These are phyloP conservation scores for Immersiporthe knoxdaviesiana DNA, from an alignment of 2,329 filamentous ascomycete species.

Conservation along the genomic window DNA sequence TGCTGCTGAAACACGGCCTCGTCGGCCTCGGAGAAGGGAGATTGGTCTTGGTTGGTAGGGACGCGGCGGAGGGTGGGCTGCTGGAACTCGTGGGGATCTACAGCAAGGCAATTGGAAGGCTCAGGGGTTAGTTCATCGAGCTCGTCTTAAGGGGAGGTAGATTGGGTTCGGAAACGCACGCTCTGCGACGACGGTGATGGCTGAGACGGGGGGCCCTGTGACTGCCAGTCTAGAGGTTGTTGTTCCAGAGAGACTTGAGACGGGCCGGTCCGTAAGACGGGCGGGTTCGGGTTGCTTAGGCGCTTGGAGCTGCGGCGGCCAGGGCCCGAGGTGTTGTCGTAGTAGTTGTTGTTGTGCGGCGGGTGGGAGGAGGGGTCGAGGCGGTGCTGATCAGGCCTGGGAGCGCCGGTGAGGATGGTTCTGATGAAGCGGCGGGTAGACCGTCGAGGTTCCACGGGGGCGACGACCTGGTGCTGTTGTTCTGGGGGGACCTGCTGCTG, in stretches of 20 bases:
- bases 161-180: conserved; percentile 42
- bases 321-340: conserved; percentile 55
- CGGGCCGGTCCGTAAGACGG: conserved; percentile 47
- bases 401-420: conserved; percentile 53
- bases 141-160: conserved; percentile 31
- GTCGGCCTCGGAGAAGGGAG: conserved; percentile 51
- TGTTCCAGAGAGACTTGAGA: conserved; percentile 45
- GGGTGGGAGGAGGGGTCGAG: conserved; percentile 34
- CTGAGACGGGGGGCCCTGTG: conserved; percentile 39
- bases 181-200: conserved; percentile 51
- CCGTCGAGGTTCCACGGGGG: conserved; percentile 47
- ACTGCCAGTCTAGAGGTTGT: conserved; percentile 40
- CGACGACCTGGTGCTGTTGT: conserved; percentile 35
- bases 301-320: conserved; percentile 62
- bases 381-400: conserved; percentile 33
- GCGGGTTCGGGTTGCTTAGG: conserved; percentile 51
- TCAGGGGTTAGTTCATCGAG: conserved; percentile 8
- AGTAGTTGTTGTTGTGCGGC: conserved; percentile 41
- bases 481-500: conserved; percentile 36
- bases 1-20: conserved; percentile 46
- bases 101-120: conserved; percentile 19
- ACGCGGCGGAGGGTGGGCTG: conserved; percentile 53
- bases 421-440: conserved; percentile 59
- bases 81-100: conserved; percentile 46
- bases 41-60: conserved; percentile 44